Base-by-base conservation (phyloP, 2,329 filamentous ascomycete species). In the Juglanconis juglandina region DNA sequence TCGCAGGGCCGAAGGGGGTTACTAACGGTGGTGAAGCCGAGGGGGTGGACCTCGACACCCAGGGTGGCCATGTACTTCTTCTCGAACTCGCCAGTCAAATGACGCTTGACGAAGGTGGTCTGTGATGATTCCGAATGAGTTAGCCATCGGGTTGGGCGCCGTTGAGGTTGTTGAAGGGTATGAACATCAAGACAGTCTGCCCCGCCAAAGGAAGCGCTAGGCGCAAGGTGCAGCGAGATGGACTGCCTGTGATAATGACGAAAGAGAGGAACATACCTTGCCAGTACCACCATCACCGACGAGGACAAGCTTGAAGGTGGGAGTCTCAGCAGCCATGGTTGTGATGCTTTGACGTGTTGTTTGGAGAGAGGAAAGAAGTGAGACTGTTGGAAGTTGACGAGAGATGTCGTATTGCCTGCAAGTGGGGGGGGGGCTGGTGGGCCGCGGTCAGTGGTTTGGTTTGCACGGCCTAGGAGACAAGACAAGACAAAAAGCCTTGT, bases 21-120 rank as follows among this genome's bases (percentile, higher is more conserved):
- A 84, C 92, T 82, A 92, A 98, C 93, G 77, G 94, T 98, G 73
- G 88, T 92, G 88, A 99, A 99, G 73, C 88, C 90, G 68, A 99
- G 91, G 77, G 95, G 95, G 85, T 99, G 95, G 69, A 99, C 95
- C 80, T 99, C 95, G 77, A 99, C 95, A 89, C 95, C 95, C 68
- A 99, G 91, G 63, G 95, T 99, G 73, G 95, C 95, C 79, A 99
- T 98, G 84, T 99, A 99, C 85, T 98, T 99, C 90, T 99, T 99
- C 84, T 99, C 95, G 77, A 99, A 99, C 79, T 99, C 95, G 78
- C 95, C 95, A 76, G 95, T 99, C 87, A 98, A 87, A 83, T 99
- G 95, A 76, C 95, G 95, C 90, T 99, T 99, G 86, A 99, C 95
- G 81, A 99, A 99, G 76, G 95, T 99, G 77, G 95, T 99, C 95